Evolutionary conservation across 2,329 filamentous ascomycete genomes (phyloP), one percentile per base, ranked within the genome.

Genomic region (Neofusicoccum umdonicola): DNA sequence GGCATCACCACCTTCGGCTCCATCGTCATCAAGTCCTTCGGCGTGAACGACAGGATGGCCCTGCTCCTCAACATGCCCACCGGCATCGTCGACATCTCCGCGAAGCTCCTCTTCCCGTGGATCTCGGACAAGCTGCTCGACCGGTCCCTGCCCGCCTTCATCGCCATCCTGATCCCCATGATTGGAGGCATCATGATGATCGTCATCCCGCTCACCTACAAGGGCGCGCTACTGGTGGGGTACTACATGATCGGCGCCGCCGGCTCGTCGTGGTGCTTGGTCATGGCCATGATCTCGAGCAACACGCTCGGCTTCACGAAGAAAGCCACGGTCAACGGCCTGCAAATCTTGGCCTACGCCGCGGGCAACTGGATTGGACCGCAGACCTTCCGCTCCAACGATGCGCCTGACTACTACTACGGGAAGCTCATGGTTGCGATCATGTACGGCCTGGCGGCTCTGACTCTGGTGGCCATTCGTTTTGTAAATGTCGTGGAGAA

Each of bases 351-450:
- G 37, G 17, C 31, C 3, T 62, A 60, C 8, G 37, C 52, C 7
- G 71, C 79, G 12, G 79, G 77, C 19, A 80, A 80, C 62, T 79
- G 79, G 63, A 79, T 80, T 52, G 74, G 72, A 0, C 79, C 78
- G 0, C 77, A 79, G 62, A 79, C 77, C 0, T 81, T 81, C 66
- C 75, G 77, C 65, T 69, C 72, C 4, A 70, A 70, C 64, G 85
- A 88, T 69, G 52, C 52, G 19, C 52, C 52, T 1, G 47, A 31
- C 7, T 90, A 90, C 68, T 34, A 50, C 22, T 31, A 34, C 47
- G 47, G 22, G 9, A 50, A 50, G 22, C 22, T 31, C 12, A 50
- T 50, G 47, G 47, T 50, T 8, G 47, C 47, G 1, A 31, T 50
- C 22, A 50, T 50, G 47, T 50, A 50, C 7, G 47, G 47, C 0